Base-by-base conservation (phyloP, 495 filamentous ascomycete species). In the Aspergillus indologenus region DNA sequence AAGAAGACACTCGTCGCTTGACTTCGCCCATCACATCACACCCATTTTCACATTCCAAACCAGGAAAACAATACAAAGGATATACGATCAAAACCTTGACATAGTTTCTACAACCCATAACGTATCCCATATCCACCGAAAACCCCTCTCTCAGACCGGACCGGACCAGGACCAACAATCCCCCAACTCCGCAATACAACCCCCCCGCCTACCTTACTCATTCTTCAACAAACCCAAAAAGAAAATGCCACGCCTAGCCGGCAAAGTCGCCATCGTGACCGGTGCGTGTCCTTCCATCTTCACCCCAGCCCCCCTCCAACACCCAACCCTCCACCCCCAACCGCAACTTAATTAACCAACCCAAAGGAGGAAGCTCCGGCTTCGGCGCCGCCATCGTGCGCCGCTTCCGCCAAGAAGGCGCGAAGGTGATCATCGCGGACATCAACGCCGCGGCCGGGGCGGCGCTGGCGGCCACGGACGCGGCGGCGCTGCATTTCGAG, bases 221-320 rank as follows among this genome's bases (percentile, higher is more conserved):
- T 9, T 15, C 52, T 2, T 8, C 45, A 54, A 42, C 52, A 47
- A 17, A 14, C 1, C 17, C 31, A 54, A 7, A 18, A 54, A 66
- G 71, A 45, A 61, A 68, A 17, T 63, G 74, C 61, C 80, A 17
- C 64, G 74, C 61, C 80, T 98, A 20, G 79, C 85, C 50, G 92
- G 90, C 73, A 98, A 97, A 77, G 96, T 96, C 74, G 90, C 90
- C 70, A 86, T 98, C 62, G 83, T 98, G 66, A 98, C 94, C 19
- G 93, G 93, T 69, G 44, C 17, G 63, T 55, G 5, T 59, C 12
- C 54, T 14, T 18, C 31, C 15, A 15, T 12, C 22, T 11, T 40
- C 8, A 14, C 42, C 21, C 22, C 34, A 12, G 15, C 89, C 85
- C 45, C 14, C 12, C 34, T 6, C 53, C 22, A 45, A 0, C 31